Evolutionary conservation across 2,329 filamentous ascomycete genomes (phyloP).

Genomic region (Phoma sp.): DNA sequence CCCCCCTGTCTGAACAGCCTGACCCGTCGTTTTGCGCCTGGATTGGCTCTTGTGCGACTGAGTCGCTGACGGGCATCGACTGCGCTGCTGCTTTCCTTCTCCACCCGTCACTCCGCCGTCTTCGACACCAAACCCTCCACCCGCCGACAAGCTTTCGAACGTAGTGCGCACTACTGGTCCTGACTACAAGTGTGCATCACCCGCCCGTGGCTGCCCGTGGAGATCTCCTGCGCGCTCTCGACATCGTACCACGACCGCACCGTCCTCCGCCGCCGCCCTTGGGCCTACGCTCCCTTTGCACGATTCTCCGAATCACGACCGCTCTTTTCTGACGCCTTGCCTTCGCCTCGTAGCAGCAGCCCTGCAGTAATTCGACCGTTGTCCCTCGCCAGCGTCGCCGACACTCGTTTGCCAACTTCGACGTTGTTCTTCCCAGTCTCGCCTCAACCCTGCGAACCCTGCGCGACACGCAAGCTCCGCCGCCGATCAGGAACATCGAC

Average conservation of each 20-base stretch:
- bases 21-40: slow-evolving; percentile 17
- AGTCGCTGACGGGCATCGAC: slow-evolving; percentile 11
- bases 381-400: slow-evolving; percentile 21
- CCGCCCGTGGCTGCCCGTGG: slow-evolving; percentile 42
- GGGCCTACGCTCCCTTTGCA: slow-evolving; percentile 43
- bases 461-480: slow-evolving; percentile 31
- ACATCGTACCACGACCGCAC: not conserved
- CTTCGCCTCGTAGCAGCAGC: slow-evolving; percentile 15
- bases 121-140: slow-evolving; percentile 23
- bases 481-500: slow-evolving; percentile 33
- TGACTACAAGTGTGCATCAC: slow-evolving; percentile 39
- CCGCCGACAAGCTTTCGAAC: slow-evolving; percentile 46
- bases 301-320: slow-evolving; percentile 46
- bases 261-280: slow-evolving; percentile 20
- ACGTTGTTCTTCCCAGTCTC: slow-evolving; percentile 5
- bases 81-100: slow-evolving; percentile 12
- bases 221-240: slow-evolving; percentile 10
- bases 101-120: slow-evolving; percentile 11
- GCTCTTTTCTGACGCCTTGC: slow-evolving; percentile 35
- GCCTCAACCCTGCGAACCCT: slow-evolving; percentile 15
- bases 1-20: slow-evolving; percentile 16
- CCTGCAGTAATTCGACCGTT: slow-evolving; percentile 28
- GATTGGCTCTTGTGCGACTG: slow-evolving; percentile 8
- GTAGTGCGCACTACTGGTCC: slow-evolving; percentile 33
- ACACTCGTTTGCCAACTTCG: slow-evolving; percentile 31